A percentile compares a stretch with the other conserved stretches of the same genome.
Conservation (phyloP, 495 filamentous ascomycete genomes). For the Cairneyella variabilis region DNA sequence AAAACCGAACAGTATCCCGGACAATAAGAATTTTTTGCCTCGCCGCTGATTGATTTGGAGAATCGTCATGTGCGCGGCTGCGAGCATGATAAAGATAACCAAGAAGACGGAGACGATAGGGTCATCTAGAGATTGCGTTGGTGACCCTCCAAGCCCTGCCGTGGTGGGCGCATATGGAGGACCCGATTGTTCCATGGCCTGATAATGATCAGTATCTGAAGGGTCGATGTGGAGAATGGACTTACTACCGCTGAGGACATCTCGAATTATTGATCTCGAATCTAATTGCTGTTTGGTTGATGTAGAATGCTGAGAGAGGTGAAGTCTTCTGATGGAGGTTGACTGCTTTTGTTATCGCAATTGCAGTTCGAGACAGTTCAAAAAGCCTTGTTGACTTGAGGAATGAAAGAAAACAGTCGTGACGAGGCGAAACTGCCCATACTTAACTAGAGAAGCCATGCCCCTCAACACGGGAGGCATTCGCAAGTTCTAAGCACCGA, state of each 20-base stretch:
- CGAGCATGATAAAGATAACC: constrained; percentile 56
- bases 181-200: neutral
- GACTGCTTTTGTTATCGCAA: no score
- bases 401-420: no score
- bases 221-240: neutral
- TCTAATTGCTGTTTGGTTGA: no score
- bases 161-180: constrained; percentile 16
- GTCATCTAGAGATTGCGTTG: constrained; percentile 48
- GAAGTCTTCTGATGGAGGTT: no score
- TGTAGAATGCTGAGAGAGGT: no score
- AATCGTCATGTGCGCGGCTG: constrained; percentile 60
- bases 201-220: neutral
- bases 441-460: no score
- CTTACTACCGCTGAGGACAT: constrained; percentile 6
- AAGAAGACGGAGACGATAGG: constrained; percentile 64
- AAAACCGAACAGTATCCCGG: constrained; percentile 56
- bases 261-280: no score
- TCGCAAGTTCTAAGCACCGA: no score
- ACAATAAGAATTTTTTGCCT: constrained; percentile 69
- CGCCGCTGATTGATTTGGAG: constrained; percentile 53
- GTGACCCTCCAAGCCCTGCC: constrained; percentile 21
- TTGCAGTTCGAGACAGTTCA: no score
- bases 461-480: no score
- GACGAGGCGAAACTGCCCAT: no score
- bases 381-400: no score